Conservation (phyloP, 1,284 basidiomycete genomes). For the Marasmius fiardii region DNA sequence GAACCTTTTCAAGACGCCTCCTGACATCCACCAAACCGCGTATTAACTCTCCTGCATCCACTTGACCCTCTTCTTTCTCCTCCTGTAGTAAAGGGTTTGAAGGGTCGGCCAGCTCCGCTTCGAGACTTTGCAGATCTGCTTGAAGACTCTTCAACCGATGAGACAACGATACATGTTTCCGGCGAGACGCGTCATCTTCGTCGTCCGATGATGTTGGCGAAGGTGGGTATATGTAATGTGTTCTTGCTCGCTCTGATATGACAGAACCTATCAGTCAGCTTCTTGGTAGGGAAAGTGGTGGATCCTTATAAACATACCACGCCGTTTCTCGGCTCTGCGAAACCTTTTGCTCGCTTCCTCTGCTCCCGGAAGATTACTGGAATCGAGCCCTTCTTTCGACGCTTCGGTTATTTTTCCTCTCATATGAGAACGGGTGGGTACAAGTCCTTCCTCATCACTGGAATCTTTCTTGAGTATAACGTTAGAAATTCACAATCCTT, state of each 20-base stretch:
- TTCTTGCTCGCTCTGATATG: conserved; percentile 42
- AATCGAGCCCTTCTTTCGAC: conserved; percentile 48
- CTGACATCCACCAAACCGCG: conserved; percentile 72
- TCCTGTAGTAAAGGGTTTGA: conserved; percentile 60
- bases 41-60: conserved; percentile 74
- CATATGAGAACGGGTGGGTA: conserved; percentile 31
- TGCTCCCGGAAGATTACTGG: conserved; percentile 42
- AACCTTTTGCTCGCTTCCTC: conserved; percentile 68
- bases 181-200: conserved; percentile 26
- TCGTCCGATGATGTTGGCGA: conserved; percentile 48
- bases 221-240: conserved; percentile 64
- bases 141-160: conserved; percentile 61
- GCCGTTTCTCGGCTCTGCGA: conserved; percentile 61
- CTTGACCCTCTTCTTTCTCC: conserved; percentile 52
- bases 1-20: conserved; percentile 62
- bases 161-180: conserved; percentile 49
- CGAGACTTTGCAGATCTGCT: conserved; percentile 60
- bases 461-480: conserved; percentile 53
- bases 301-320: conserved; percentile 31
- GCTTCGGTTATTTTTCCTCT: conserved; percentile 27
- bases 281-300: neutral
- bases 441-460: conserved; percentile 58
- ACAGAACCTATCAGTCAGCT: neutral
- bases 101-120: conserved; percentile 67
- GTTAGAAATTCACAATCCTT: neutral